Conservation (phyloP, 2,329 filamentous ascomycete species). For the Karstenula rhodostoma region DNA sequence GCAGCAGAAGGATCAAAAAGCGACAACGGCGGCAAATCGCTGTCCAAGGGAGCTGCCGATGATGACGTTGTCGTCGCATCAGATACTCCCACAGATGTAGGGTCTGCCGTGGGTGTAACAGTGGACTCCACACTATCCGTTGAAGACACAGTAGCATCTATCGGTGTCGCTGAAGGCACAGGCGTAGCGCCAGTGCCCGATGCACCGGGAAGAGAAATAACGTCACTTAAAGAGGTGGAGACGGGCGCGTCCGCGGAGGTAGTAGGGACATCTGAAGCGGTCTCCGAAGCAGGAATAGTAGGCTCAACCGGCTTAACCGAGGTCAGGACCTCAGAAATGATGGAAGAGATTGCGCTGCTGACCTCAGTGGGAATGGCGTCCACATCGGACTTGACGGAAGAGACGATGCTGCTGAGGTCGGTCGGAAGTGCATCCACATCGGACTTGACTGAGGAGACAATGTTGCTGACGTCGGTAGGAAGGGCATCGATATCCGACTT, state of each 20-base stretch:
- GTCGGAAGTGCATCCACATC: conserved; percentile 9
- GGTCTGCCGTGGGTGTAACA: conserved; percentile 1
- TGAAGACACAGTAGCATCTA: background rate
- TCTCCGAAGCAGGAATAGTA: conserved; percentile 11
- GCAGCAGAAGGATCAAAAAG: conserved; percentile 11
- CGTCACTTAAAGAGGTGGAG: conserved; percentile 6
- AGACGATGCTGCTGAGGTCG: conserved; percentile 12
- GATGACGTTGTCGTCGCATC: conserved; percentile 2
- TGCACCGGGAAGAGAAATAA: conserved; percentile 17
- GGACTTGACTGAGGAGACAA: conserved; percentile 5
- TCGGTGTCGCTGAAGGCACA: background rate
- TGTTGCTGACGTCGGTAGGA: conserved; percentile 11
- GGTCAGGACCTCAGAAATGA: conserved; percentile 2
- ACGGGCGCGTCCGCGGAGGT: background rate
- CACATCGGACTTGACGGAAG: conserved; percentile 6
- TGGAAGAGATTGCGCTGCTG: conserved; percentile 7
- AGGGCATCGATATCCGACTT: conserved; percentile 7
- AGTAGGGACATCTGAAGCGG: conserved; percentile 3
- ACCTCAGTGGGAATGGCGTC: conserved; percentile 11
- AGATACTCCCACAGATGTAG: background rate
- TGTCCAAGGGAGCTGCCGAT: background rate
- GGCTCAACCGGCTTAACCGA: conserved; percentile 5
- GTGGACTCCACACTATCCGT: background rate
- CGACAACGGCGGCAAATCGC: conserved; percentile 8
- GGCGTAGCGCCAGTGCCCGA: conserved; percentile 16